phyloP scores from a whole-genome alignment of 2,329 filamentous ascomycete genomes.

The Huntiella decipiens region DNA sequence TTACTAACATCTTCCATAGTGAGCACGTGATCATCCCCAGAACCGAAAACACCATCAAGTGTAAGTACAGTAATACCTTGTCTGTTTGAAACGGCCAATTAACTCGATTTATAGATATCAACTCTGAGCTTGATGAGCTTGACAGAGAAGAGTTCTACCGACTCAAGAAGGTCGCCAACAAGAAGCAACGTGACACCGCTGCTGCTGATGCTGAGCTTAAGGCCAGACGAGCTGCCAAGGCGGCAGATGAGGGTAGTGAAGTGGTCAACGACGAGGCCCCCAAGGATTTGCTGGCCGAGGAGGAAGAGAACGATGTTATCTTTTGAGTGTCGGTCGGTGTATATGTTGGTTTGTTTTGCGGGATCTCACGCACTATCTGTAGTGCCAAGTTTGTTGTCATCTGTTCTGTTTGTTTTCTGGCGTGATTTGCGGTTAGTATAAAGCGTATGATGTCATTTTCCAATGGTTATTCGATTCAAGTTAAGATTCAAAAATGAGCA shows the following conservation, averaged over 20 bases:
- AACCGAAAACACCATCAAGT: constrained; percentile 99
- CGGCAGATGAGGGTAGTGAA: constrained; percentile 22
- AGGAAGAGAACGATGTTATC: constrained; percentile 71
- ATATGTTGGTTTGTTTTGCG: background rate
- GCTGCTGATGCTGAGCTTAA: constrained; percentile 57
- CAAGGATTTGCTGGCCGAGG: constrained; percentile 51
- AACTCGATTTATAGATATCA: constrained; percentile 48
- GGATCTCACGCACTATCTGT: background rate
- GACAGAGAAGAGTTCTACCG: constrained; percentile 97
- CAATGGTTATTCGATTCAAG: background rate
- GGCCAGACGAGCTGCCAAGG: constrained; percentile 40
- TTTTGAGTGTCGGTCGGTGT: constrained; percentile 31
- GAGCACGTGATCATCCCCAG: constrained; percentile 93
- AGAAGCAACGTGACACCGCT: constrained; percentile 63
- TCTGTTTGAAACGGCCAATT: background rate
- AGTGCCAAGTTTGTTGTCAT: background rate
- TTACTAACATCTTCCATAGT: constrained; percentile 31
- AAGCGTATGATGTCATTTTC: no score
- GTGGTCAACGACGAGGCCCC: constrained; percentile 26
- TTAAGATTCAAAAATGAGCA: background rate
- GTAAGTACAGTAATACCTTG: constrained; percentile 22
- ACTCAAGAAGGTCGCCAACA: constrained; percentile 80
- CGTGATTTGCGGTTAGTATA: no score
- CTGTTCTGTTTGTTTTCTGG: no score
- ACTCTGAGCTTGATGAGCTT: constrained; percentile 91